Evolutionary conservation across 2,329 filamentous ascomycete genomes (phyloP), one percentile per base, ranked within the genome.

Genomic region (Phialophora expanda): DNA sequence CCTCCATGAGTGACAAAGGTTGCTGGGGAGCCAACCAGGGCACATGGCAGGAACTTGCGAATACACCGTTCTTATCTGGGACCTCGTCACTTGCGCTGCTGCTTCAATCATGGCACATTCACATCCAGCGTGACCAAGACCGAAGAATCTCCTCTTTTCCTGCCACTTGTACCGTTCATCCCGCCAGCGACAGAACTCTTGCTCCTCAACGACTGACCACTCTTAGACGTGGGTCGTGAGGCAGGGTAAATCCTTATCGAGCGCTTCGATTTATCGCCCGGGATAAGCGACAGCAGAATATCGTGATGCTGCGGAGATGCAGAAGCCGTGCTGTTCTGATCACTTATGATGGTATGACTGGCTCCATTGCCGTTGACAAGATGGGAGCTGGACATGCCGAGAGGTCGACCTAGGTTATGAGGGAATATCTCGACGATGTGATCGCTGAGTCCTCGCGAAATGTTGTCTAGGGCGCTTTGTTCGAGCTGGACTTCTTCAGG

Each of bases 371-470:
- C 28, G 28, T 34, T 55, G 12, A 62, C 64, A 28, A 67, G 65
- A n/a, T 66, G 58, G 20, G 61, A 67, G 8, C 51, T 30, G 11
- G 61, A 66, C 64, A 65, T 67, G 56, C 55, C 38, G 30, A 66
- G 69, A 57, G 41, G 57, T 54, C 64, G 61, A 53, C 65, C 65
- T 9, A 58, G 59, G 30, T 20, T 53, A 20, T 68, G 60, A 8
- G 71, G 71, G 56, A 73, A 73, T 57, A 73, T 73, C 56, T 73
- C 71, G 60, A 73, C 67, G 30, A 73, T 72, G 58, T 72, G 69
- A 56, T 73, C 70, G 58, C 69, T 72, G 1, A 70, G 69, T 66
- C 70, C 71, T 48, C 66, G 69, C 20, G 71, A 72, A 54, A 73
- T 73, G 24, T 66, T 64, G 61, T 72, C 69, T 38, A 72, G 62